Base-by-base conservation (phyloP, 1,284 basidiomycete genomes). In the Boletellus deceptivus region DNA sequence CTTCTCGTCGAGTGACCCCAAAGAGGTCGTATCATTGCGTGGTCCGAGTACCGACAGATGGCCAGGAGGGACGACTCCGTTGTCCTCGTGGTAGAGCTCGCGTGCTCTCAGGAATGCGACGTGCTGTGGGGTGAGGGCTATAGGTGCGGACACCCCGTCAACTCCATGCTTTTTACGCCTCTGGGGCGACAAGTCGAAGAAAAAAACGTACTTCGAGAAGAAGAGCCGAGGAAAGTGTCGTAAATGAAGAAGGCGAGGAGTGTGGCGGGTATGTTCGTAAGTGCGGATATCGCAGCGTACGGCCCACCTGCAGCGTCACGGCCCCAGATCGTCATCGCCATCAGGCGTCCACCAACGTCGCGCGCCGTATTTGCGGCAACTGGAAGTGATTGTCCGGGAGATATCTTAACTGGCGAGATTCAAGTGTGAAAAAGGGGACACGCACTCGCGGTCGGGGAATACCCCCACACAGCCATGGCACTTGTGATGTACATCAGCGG, bases 341-440 rank as follows among this genome's bases (percentile, higher is more conserved):
- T 74, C 22, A 87, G 56, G 16, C 84, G 78, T 3, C 75, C 82
- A 17, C 85, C 86, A 43, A 89, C 39, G 60, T 88, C 86, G 57
- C 85, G 81, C 29, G 85, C 84, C 2, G 82, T 68, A 63, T 88
- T 88, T 17, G 83, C 72, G 13, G 82, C 76, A 51, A 87, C 80
- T 82, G 50, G 6, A 45, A 6, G n/a, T 7, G 17, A 29, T 3
- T 13, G 31, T 38, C 13, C 6, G 8, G 6, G 25, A 7, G 7
- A 8, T 25, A 8, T 25, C 25, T 25, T 43, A 47, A 27, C 11
- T 33, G 33, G 16, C 16, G 33, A 33, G 10, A 33, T 14, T 14
- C 13, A 14, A 9, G 33, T 14, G 33, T 33, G 33, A 5, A 33
- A 33, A 33, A 33, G 8, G 11, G 16, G 16, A 16, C 38, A 41